Percentiles rank a stretch among this genome's conserved stretches.
These are phyloP conservation scores for Talaromyces sp. DNA, from an alignment of 2,329 filamentous ascomycete species.

Conservation along the genomic window DNA sequence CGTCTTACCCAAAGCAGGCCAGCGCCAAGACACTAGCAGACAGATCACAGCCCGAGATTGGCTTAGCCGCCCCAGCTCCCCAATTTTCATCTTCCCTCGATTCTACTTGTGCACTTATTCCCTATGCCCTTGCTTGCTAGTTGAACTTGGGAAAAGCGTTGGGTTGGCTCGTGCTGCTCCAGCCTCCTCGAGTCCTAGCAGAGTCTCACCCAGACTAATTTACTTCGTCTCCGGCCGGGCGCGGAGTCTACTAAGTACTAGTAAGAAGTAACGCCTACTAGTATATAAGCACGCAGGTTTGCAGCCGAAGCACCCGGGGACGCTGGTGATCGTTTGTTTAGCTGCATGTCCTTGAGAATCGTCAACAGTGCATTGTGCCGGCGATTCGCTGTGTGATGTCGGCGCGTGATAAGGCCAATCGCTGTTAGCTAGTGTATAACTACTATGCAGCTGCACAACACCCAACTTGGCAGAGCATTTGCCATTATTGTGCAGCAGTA, in stretches of 20 bases:
- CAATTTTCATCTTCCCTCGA: not conserved
- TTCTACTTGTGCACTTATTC: not conserved
- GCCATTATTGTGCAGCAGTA: not conserved
- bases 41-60: not conserved
- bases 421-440: not conserved
- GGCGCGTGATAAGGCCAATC: not conserved
- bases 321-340: not conserved
- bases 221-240: no score
- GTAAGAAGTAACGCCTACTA: not conserved
- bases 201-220: not conserved
- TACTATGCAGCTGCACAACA: not conserved
- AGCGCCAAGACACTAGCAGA: not conserved
- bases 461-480: not conserved
- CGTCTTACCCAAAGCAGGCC: not conserved
- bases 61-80: not conserved
- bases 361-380: not conserved
- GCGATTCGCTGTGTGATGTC: not conserved
- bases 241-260: no score
- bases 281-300: not conserved
- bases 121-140: not conserved
- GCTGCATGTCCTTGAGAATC: not conserved
- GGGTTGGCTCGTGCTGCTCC: no score
- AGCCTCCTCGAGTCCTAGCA: not conserved
- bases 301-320: not conserved
- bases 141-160: not conserved